Conservation (phyloP, 345 rosid genomes). For the Rhodamnia argentea region DNA sequence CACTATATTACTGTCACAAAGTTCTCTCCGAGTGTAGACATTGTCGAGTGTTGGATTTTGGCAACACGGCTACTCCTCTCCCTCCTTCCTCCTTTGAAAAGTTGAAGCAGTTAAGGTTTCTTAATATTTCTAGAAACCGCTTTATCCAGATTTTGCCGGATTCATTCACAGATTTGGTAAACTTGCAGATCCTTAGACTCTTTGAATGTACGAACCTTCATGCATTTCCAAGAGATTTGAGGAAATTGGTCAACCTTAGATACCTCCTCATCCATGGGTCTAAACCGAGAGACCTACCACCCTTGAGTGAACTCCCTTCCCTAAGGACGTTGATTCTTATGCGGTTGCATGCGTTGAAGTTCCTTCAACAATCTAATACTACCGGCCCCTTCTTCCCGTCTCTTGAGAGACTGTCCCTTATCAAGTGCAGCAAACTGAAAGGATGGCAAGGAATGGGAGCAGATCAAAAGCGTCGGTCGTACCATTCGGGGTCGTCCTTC, state of each 20-base stretch:
- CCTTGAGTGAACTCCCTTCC: neutral
- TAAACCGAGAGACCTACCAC: neutral
- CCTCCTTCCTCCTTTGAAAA: neutral
- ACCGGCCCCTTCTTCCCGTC: too few relatives aligned
- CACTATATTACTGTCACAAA: too few relatives aligned
- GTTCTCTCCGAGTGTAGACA: neutral
- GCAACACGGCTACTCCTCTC: neutral
- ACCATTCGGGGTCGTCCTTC: too few relatives aligned
- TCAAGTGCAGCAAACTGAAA: too few relatives aligned
- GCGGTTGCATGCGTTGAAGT: fast-evolving
- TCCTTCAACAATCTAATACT: too few relatives aligned
- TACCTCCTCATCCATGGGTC: fast-evolving
- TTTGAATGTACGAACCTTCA: fast-evolving
- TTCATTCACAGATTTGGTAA: neutral
- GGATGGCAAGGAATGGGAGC: too few relatives aligned
- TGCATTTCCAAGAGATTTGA: neutral
- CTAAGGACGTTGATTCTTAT: neutral
- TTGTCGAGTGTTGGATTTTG: neutral
- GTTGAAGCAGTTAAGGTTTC: neutral
- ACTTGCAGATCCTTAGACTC: neutral
- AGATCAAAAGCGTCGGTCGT: too few relatives aligned
- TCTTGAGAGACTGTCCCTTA: too few relatives aligned
- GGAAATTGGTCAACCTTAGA: neutral
- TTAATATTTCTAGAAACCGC: fast-evolving
- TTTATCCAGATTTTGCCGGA: neutral